Conservation (phyloP, 495 filamentous ascomycete genomes). For the Neurospora sp. region DNA sequence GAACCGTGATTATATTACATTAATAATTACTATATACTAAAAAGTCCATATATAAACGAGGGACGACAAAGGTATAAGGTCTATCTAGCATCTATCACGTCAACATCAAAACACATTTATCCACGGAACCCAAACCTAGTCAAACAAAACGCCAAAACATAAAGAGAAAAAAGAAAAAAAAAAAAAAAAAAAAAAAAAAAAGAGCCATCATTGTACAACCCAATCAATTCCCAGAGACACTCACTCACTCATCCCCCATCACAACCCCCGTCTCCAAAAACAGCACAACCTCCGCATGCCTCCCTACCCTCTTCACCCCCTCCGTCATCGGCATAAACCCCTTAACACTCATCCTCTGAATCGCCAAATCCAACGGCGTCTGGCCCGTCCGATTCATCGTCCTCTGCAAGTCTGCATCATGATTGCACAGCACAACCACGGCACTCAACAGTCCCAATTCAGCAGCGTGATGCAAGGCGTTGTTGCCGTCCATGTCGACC, state of each 20-base stretch:
- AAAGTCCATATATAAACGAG: not conserved
- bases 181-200: not conserved
- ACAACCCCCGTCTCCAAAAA: not conserved
- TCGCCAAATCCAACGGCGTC: not conserved
- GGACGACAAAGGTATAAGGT: not conserved
- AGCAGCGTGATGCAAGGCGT: conserved; percentile 3
- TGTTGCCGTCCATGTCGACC: not conserved
- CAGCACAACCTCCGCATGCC: not conserved
- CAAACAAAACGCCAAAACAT: not conserved
- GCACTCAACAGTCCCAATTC: not conserved
- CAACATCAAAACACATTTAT: not conserved
- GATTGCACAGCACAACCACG: not conserved
- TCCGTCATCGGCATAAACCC: not conserved
- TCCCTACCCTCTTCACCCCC: not conserved
- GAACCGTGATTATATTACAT: not conserved
- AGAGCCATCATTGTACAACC: not conserved
- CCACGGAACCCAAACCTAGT: not conserved
- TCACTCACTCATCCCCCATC: not conserved
- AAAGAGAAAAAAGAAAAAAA: not conserved
- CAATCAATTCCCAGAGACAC: too few species aligned
- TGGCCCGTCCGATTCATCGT: not conserved
- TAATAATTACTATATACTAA: not conserved
- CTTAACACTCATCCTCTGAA: not conserved
- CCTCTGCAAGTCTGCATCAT: not conserved
- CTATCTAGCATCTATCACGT: not conserved